Base-by-base conservation (phyloP, 2,329 filamentous ascomycete species). In the Tolypocladium tropicale region DNA sequence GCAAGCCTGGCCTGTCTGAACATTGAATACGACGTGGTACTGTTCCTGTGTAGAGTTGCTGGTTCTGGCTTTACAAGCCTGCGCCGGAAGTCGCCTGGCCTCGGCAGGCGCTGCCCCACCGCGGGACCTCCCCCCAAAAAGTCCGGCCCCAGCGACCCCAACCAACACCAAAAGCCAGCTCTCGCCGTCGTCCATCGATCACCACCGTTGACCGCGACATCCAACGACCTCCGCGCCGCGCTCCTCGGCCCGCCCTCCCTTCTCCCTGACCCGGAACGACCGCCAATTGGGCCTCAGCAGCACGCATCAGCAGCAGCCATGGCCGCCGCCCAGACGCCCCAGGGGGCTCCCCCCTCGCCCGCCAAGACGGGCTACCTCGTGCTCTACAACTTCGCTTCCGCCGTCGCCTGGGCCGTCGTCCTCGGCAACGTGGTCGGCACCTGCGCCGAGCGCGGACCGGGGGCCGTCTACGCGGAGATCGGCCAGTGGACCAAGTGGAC, bases 301-400 rank as follows among this genome's bases (percentile, higher is more conserved):
- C n/a, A 10, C 25, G 16, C 2, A 11, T 3, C 43, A 48, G 25
- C 41, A 30, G 46, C 25, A 32, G 46, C 43, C 28, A 49, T 49
- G 46, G 46, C 46, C 25, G 7, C 46, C 25, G 11, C 25, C 25
- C 25, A 49, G 25, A n/a, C 46, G 14, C 25, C n/a, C 39, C 34
- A 48, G 2, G 7, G 49, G 52, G 37, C 48, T 30, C 51, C 28
- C 7, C 25, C 50, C 37, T 59, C 58, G 53, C 48, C 55, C 25
- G 48, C 56, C 28, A 85, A 83, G 70, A 79, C 75, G 56, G 76
- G 74, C 67, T 96, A 96, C 75, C 83, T 97, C 55, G 79, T 92
- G 67, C 75, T 85, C 64, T 99, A 97, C 81, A 97, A 97, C 74
- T 79, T 84, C 64, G 67, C 86, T 61, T 95, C 86, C 54, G 83